These are phyloP conservation scores for Pichia sp. DNA, from an alignment of 1,139 yeast species.

Conservation along the genomic window DNA sequence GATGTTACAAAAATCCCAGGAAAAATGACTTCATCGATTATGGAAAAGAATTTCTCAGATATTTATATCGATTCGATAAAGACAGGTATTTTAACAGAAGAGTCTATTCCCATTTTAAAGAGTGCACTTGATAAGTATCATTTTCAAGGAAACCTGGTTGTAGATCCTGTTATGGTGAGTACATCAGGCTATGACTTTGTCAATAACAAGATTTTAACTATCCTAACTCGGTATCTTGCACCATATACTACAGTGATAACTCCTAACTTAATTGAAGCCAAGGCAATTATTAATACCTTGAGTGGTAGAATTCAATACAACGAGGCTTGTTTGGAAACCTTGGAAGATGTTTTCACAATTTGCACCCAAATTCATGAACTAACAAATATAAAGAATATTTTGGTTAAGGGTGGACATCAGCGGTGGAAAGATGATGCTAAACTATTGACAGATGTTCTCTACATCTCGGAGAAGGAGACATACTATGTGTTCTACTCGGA, in stretches of 20 bases:
- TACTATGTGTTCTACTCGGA: conserved; percentile 47
- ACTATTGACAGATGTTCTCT: conserved; percentile 40
- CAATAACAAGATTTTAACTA: background rate
- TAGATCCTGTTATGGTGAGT: conserved; percentile 19
- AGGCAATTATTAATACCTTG: conserved; percentile 11
- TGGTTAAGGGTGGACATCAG: conserved; percentile 21
- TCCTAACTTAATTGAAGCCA: conserved; percentile 17
- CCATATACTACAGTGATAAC: conserved; percentile 10
- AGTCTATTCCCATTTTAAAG: conserved; percentile 39
- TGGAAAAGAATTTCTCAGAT: conserved; percentile 12
- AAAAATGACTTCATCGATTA: conserved; percentile 1
- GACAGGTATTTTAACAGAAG: conserved; percentile 72
- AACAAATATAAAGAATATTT: conserved; percentile 13
- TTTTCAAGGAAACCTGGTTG: conserved; percentile 27
- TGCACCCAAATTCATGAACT: background rate
- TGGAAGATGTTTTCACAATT: background rate
- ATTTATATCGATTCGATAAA: conserved; percentile 67
- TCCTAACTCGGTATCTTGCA: background rate
- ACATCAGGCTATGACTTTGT: conserved; percentile 16
- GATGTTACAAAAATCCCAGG: conserved; percentile 21
- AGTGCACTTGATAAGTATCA: conserved; percentile 36
- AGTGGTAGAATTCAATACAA: background rate
- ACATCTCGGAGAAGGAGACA: conserved; percentile 39
- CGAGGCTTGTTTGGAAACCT: background rate
- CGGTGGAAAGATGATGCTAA: conserved; percentile 11